Conservation (phyloP, 2,329 filamentous ascomycete genomes). For the Kalmusia sp. region DNA sequence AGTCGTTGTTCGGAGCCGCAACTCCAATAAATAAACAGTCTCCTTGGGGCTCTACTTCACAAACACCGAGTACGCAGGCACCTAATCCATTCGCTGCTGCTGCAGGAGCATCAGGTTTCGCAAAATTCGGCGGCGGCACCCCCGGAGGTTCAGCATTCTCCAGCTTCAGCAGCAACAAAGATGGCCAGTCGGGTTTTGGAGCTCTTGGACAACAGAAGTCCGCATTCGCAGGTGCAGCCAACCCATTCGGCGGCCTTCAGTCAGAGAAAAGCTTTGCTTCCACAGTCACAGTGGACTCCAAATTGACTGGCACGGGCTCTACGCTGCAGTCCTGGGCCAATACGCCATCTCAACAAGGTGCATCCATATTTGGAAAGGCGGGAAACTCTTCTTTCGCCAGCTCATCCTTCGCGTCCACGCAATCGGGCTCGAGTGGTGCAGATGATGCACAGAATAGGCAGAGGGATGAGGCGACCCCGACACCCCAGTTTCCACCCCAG, state of each 20-base stretch:
- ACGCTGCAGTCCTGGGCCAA: slow-evolving; percentile 42
- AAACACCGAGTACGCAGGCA: slow-evolving; percentile 18
- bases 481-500: slow-evolving; percentile 32
- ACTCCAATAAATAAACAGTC: slow-evolving; percentile 8
- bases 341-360: slow-evolving; percentile 36
- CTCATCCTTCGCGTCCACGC: slow-evolving; percentile 35
- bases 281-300: slow-evolving; percentile 47
- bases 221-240: slow-evolving; percentile 29
- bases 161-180: slow-evolving; percentile 31
- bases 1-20: slow-evolving; percentile 14
- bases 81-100: slow-evolving; percentile 44
- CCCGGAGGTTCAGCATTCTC: slow-evolving; percentile 37
- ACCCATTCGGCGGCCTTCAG: slow-evolving; percentile 27
- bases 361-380: slow-evolving; percentile 36
- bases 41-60: slow-evolving; percentile 23
- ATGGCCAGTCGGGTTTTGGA: slow-evolving; percentile 37
- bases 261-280: slow-evolving; percentile 50
- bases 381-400: slow-evolving; percentile 36
- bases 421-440: slow-evolving; percentile 37
- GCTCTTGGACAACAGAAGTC: slow-evolving; percentile 40
- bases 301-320: slow-evolving; percentile 29
- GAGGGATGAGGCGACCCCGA: slow-evolving; percentile 45
- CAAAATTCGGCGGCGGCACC: slow-evolving; percentile 32
- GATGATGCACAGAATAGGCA: slow-evolving; percentile 32
- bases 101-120: slow-evolving; percentile 37